Evolutionary conservation across 352 stramenopile genomes (phyloP).

Genomic region (Pythium sukuiense): DNA sequence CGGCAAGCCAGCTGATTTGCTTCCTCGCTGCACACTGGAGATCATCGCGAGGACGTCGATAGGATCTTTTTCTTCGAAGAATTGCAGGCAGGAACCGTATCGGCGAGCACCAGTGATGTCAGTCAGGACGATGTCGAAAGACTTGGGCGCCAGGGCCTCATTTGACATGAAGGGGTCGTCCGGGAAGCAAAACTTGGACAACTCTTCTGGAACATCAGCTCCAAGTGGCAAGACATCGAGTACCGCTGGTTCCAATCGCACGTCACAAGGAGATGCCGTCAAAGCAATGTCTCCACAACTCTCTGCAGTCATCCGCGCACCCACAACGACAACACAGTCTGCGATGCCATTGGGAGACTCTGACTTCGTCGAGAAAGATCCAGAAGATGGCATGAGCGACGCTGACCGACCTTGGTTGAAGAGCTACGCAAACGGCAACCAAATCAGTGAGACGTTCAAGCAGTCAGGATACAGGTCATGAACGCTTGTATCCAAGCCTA

Average conservation of each 20-base stretch:
- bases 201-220: slow-evolving; percentile 52
- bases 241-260: slow-evolving; percentile 52
- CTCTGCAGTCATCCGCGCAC: slow-evolving; percentile 42
- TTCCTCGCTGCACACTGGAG: slow-evolving; percentile 39
- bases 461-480: neutral
- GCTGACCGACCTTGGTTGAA: slow-evolving; percentile 15
- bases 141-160: slow-evolving; percentile 37
- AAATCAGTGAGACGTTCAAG: neutral
- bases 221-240: slow-evolving; percentile 49
- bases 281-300: slow-evolving; percentile 32
- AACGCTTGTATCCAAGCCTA: neutral
- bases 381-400: slow-evolving; percentile 7
- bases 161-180: slow-evolving; percentile 51
- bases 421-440: neutral
- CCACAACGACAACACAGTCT: slow-evolving; percentile 61
- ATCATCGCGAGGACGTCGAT: slow-evolving; percentile 68
- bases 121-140: slow-evolving; percentile 75
- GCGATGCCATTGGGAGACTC: slow-evolving; percentile 32
- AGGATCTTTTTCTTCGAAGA: slow-evolving; percentile 57
- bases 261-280: slow-evolving; percentile 41
- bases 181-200: slow-evolving; percentile 77
- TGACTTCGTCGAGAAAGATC: slow-evolving; percentile 5
- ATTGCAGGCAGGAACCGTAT: slow-evolving; percentile 67
- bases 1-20: slow-evolving; percentile 42
- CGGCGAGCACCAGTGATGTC: slow-evolving; percentile 57